Evolutionary conservation across 495 filamentous ascomycete species (phyloP).

Genomic region (Neurospora sp.): DNA sequence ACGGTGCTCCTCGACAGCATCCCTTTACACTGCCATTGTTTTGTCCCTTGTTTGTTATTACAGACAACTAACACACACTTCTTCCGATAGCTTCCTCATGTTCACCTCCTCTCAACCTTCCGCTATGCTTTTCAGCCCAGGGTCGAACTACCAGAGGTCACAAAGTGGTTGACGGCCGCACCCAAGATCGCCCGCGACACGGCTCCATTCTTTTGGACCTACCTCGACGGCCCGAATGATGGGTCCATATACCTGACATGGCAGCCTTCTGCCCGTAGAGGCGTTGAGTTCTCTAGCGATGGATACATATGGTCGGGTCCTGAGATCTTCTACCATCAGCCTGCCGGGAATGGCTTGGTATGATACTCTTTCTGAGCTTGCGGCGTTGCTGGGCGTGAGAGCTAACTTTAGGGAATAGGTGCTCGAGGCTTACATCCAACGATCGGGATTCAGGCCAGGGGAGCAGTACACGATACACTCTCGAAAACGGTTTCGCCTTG

Average conservation of each 20-base stretch:
- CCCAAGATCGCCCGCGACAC: constrained; percentile 65
- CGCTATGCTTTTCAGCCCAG: constrained; percentile 57
- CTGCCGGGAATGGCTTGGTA: constrained; percentile 66
- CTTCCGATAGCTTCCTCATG: constrained; percentile 60
- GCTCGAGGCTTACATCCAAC: constrained; percentile 76
- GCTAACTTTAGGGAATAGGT: constrained; percentile 25
- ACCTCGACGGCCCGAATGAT: constrained; percentile 70
- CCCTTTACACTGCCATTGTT: neutral
- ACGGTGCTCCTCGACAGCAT: constrained; percentile 2
- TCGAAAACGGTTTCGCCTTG: constrained; percentile 75
- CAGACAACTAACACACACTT: constrained; percentile 1
- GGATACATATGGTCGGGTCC: constrained; percentile 81
- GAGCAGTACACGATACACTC: constrained; percentile 63
- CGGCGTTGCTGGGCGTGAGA: neutral
- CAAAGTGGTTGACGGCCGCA: constrained; percentile 68
- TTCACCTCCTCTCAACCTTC: constrained; percentile 73
- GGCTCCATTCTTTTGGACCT: constrained; percentile 83
- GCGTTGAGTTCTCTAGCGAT: constrained; percentile 70
- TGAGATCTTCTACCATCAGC: constrained; percentile 60
- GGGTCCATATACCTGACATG: constrained; percentile 75
- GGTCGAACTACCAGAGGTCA: constrained; percentile 58
- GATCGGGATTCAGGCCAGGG: constrained; percentile 61
- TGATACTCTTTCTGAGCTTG: constrained; percentile 15
- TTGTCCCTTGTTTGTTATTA: neutral
- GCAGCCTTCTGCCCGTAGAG: constrained; percentile 63